Conservation (phyloP, 176 grass and related monocot genomes). For the Carex parvula region DNA sequence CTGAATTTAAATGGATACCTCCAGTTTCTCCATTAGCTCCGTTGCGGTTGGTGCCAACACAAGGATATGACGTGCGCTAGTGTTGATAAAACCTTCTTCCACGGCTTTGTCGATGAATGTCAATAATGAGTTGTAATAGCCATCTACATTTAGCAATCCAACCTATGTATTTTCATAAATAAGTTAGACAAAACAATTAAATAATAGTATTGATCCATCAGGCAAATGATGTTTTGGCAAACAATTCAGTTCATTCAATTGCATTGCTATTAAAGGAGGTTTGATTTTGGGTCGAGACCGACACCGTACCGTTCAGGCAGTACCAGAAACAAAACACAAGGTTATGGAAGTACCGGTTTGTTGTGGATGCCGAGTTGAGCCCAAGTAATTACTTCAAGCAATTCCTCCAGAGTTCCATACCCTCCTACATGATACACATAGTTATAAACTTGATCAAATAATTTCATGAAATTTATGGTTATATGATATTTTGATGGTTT, state of each 20-base stretch:
- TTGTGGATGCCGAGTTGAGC: constrained; percentile 98
- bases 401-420: constrained; percentile 96
- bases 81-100: constrained; percentile 93
- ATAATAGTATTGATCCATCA: not conserved
- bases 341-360: constrained; percentile 56
- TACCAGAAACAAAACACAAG: not conserved
- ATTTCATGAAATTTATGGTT: not conserved
- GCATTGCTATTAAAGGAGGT: not conserved
- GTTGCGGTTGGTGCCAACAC: constrained; percentile 76
- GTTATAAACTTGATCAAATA: constrained; percentile 20
- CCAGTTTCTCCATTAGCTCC: constrained; percentile 92
- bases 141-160: constrained; percentile 95
- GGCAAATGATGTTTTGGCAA: not conserved
- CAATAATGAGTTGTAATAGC: constrained; percentile 96
- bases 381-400: constrained; percentile 98
- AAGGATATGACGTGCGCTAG: constrained; percentile 80
- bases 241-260: not conserved
- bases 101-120: constrained; percentile 99
- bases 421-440: constrained; percentile 56
- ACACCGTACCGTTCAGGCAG: not conserved
- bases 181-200: not conserved
- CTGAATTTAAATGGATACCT: constrained; percentile 38
- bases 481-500: not conserved
- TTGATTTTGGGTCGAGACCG: not conserved
- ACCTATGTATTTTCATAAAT: constrained; percentile 42